A percentile compares a stretch with the other conserved stretches of the same genome.
phyloP scores from a whole-genome alignment of 352 stramenopile genomes.

The Globisporangium spiculum region DNA sequence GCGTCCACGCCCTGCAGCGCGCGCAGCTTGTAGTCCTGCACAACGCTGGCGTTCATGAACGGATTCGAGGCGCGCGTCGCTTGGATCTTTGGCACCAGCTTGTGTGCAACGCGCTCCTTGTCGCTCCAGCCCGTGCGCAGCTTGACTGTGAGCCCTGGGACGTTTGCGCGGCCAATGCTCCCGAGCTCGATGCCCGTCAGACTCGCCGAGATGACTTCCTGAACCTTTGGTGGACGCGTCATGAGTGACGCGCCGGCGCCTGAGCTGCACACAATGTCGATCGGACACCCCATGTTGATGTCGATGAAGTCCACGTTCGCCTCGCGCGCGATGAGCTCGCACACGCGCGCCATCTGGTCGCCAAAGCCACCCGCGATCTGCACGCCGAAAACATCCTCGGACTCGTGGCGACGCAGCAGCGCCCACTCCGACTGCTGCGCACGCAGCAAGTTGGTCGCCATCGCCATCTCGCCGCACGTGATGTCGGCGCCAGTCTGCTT shows the following conservation, averaged over 20 bases:
- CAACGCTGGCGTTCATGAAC: constrained; percentile 80
- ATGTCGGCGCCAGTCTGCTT: constrained; percentile 99
- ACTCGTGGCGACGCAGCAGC: constrained; percentile 94
- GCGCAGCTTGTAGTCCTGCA: constrained; percentile 66
- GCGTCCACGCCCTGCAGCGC: constrained; percentile 66
- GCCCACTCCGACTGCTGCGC: constrained; percentile 96
- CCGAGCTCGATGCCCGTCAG: constrained; percentile 82
- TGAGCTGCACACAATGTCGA: constrained; percentile 92
- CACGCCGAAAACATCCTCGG: constrained; percentile 98
- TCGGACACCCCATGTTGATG: constrained; percentile 99
- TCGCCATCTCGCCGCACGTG: constrained; percentile 98
- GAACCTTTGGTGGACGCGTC: constrained; percentile 88
- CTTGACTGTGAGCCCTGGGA: constrained; percentile 95
- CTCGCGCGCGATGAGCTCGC: constrained; percentile 92
- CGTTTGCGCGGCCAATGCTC: constrained; percentile 26
- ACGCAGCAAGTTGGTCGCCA: constrained; percentile 94
- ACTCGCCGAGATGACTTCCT: constrained; percentile 87
- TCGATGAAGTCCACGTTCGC: constrained; percentile 98
- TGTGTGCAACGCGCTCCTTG: constrained; percentile 93
- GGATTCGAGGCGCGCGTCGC: constrained; percentile 39
- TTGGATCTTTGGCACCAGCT: constrained; percentile 92
- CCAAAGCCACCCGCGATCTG: constrained; percentile 93
- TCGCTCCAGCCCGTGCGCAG: constrained; percentile 98
- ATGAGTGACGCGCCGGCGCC: constrained; percentile 94
- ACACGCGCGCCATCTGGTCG: constrained; percentile 93